Evolutionary conservation across 2,329 filamentous ascomycete species (phyloP).

Genomic region (Fusarium liriodendri): DNA sequence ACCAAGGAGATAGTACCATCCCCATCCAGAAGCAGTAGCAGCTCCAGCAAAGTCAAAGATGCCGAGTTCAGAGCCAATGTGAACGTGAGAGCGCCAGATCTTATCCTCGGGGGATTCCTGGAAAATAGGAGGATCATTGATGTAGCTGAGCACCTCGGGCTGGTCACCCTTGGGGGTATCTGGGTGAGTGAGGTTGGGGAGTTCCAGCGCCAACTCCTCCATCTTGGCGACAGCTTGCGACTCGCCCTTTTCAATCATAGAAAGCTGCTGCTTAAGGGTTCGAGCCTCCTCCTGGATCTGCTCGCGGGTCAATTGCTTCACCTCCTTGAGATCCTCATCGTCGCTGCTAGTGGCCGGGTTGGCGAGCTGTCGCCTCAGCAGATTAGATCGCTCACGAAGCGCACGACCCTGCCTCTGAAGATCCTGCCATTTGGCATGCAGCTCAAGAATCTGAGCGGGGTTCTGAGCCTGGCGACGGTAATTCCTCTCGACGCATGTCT

Average conservation of each 20-base stretch:
- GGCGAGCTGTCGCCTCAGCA: constrained; percentile 65
- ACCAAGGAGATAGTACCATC: constrained; percentile 96
- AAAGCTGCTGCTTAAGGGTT: constrained; percentile 71
- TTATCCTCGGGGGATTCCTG: constrained; percentile 43
- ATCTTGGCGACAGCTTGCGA: constrained; percentile 72
- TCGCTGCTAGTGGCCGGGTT: constrained; percentile 61
- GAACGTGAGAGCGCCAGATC: constrained; percentile 80
- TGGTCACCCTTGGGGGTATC: constrained; percentile 78
- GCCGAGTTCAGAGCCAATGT: constrained; percentile 86
- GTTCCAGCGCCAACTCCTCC: constrained; percentile 76
- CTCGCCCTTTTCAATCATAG: constrained; percentile 71
- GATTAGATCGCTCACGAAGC: constrained; percentile 75
- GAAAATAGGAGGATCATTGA: constrained; percentile 75
- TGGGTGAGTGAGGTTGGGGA: constrained; percentile 87
- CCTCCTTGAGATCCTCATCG: constrained; percentile 53
- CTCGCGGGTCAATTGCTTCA: constrained; percentile 56
- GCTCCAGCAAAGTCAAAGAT: constrained; percentile 91
- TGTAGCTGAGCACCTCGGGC: constrained; percentile 76
- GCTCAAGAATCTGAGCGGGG: constrained; percentile 65
- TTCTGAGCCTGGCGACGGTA: constrained; percentile 70
- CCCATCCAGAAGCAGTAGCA: constrained; percentile 89
- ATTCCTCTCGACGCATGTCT: constrained; percentile 88
- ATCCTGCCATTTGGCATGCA: constrained; percentile 69
- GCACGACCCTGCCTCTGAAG: constrained; percentile 70
- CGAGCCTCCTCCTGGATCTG: constrained; percentile 73